These are phyloP conservation scores for Lunasporangiospora selenospora DNA, from an alignment of 192 early-diverging fungal genomes.

Conservation along the genomic window DNA sequence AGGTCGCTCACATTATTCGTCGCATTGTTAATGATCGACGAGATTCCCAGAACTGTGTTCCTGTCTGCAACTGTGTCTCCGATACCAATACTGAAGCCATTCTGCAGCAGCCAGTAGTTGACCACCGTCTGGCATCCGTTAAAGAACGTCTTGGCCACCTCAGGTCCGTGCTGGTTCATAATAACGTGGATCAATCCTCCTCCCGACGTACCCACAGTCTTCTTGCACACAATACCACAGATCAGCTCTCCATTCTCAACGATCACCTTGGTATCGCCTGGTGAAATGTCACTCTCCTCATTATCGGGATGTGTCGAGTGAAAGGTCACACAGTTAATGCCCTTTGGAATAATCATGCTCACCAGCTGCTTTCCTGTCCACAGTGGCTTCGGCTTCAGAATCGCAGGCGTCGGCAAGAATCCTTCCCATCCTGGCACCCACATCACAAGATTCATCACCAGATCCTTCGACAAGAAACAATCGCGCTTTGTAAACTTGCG, in stretches of 20 bases:
- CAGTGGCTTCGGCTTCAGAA: constrained; percentile 94
- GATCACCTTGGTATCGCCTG: constrained; percentile 89
- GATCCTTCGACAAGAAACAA: constrained; percentile 83
- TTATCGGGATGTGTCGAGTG: constrained; percentile 82
- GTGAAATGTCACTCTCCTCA: constrained; percentile 78
- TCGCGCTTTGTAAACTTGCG: constrained; percentile 96
- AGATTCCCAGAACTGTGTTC: constrained; percentile 80
- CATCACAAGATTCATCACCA: constrained; percentile 96
- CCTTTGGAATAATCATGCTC: constrained; percentile 90
- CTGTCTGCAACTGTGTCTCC: constrained; percentile 96
- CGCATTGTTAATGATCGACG: constrained; percentile 74
- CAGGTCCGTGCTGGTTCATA: constrained; percentile 91
- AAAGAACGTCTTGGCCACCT: constrained; percentile 88
- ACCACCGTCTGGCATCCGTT: constrained; percentile 92
- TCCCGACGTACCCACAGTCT: constrained; percentile 86
- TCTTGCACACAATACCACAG: constrained; percentile 95
- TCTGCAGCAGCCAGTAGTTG: constrained; percentile 94
- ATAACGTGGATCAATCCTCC: constrained; percentile 95
- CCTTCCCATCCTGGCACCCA: constrained; percentile 98
- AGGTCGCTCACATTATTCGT: constrained; percentile 81
- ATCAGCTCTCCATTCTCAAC: constrained; percentile 94
- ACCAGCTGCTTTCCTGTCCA: constrained; percentile 99
- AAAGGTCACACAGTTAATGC: constrained; percentile 87
- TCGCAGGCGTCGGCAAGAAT: constrained; percentile 88
- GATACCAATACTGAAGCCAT: constrained; percentile 97